Conservation (phyloP, 2,329 filamentous ascomycete species). For the Nigrospora osmanthi region DNA sequence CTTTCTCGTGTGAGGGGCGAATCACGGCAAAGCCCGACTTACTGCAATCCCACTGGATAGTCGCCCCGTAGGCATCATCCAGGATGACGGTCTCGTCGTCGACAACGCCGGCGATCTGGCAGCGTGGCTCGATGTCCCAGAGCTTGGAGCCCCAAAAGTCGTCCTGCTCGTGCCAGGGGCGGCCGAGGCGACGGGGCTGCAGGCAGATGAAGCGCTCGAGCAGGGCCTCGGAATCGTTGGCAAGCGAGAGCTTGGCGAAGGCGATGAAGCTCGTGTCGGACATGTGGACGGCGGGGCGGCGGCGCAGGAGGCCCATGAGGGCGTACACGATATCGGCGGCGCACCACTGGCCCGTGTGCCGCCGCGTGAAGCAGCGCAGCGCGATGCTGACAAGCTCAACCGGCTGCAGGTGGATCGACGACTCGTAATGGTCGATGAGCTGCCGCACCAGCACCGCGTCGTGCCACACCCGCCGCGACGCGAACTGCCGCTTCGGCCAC, state of each 20-base stretch:
- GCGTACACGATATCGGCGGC: slow-evolving; percentile 25
- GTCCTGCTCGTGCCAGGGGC: slow-evolving; percentile 30
- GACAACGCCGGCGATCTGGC: slow-evolving; percentile 30
- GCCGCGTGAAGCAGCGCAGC: slow-evolving; percentile 25
- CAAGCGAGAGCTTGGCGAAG: slow-evolving; percentile 35
- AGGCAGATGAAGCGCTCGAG: slow-evolving; percentile 37
- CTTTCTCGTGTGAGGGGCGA: too few species aligned
- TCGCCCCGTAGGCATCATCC: slow-evolving; percentile 20
- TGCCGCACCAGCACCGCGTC: slow-evolving; percentile 28
- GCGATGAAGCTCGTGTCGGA: slow-evolving; percentile 35
- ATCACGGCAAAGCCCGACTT: neutral
- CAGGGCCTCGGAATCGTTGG: slow-evolving; percentile 34
- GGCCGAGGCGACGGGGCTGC: slow-evolving; percentile 18
- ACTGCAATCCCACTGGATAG: slow-evolving; percentile 30
- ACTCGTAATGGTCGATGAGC: slow-evolving; percentile 37
- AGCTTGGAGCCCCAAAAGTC: slow-evolving; percentile 32
- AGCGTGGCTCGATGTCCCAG: slow-evolving; percentile 34
- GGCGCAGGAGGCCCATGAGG: slow-evolving; percentile 26
- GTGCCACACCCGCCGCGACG: slow-evolving; percentile 25
- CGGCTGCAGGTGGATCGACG: slow-evolving; percentile 27
- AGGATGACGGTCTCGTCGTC: slow-evolving; percentile 33
- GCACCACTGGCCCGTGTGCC: slow-evolving; percentile 13
- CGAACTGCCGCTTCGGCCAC: slow-evolving; percentile 29
- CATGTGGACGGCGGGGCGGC: slow-evolving; percentile 26
- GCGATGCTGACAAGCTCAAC: slow-evolving; percentile 28